Percentiles rank a stretch among this genome's conserved stretches.
These are phyloP conservation scores for Biscutella auriculata DNA, from an alignment of 441 rosid genomes.

Conservation along the genomic window DNA sequence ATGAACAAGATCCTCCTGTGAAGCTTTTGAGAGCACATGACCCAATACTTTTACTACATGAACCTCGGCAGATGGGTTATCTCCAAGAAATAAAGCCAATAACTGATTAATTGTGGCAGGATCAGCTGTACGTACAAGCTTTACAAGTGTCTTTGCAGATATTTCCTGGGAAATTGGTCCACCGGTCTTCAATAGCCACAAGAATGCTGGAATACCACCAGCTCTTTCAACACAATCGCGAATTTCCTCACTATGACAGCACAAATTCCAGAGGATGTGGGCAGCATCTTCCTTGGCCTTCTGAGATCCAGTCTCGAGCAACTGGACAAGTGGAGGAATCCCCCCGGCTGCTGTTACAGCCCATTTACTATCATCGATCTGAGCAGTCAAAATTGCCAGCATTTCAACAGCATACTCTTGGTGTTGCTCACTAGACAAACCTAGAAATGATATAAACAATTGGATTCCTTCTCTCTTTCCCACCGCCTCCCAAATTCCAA, in stretches of 20 bases:
- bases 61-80: constrained; percentile 73
- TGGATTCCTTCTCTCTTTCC: constrained; percentile 98
- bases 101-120: constrained; percentile 92
- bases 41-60: constrained; percentile 79
- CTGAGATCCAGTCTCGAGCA: constrained; percentile 91
- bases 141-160: constrained; percentile 87
- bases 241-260: constrained; percentile 97
- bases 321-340: constrained; percentile 97
- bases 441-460: constrained; percentile 89
- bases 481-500: constrained; percentile 86
- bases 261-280: constrained; percentile 77
- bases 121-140: constrained; percentile 82
- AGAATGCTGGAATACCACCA: constrained; percentile 92
- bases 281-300: constrained; percentile 97
- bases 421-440: constrained; percentile 96
- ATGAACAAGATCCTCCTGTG: constrained; percentile 56
- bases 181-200: constrained; percentile 96
- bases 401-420: constrained; percentile 98
- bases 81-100: constrained; percentile 74
- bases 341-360: constrained; percentile 99
- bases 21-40: constrained; percentile 84
- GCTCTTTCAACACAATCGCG: constrained; percentile 99
- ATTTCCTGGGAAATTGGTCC: constrained; percentile 83
- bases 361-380: constrained; percentile 98
- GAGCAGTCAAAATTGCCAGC: constrained; percentile 76